Evolutionary conservation across 768 basidiomycete species (phyloP).

Genomic region (Tricholoma terreum): DNA sequence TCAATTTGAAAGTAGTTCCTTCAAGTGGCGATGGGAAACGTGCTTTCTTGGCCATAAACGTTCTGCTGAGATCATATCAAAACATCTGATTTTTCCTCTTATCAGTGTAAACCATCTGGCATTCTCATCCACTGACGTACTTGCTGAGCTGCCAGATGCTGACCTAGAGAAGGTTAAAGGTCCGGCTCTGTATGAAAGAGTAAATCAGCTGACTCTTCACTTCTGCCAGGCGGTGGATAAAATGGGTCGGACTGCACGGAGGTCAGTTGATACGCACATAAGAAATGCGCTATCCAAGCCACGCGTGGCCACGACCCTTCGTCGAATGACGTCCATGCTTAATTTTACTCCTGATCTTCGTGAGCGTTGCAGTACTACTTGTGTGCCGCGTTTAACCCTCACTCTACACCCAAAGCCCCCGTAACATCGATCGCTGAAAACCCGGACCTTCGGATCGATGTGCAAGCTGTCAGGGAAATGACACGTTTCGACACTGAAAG

Average conservation of each 20-base stretch:
- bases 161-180: constrained; percentile 67
- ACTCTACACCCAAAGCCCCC: constrained; percentile 39
- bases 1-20: constrained; percentile 52
- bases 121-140: constrained; percentile 56
- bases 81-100: constrained; percentile 73
- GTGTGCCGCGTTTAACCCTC: not conserved
- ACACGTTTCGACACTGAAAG: constrained; percentile 13
- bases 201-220: constrained; percentile 7
- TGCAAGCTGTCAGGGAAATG: constrained; percentile 12
- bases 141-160: constrained; percentile 50
- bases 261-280: constrained; percentile 67
- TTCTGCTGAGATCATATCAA: constrained; percentile 73
- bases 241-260: constrained; percentile 63
- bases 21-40: constrained; percentile 82
- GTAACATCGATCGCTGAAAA: constrained; percentile 44
- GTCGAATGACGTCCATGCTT: constrained; percentile 69
- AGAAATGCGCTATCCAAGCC: constrained; percentile 70
- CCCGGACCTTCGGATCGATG: constrained; percentile 37
- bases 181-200: not conserved
- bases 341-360: constrained; percentile 66
- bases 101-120: constrained; percentile 69
- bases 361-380: constrained; percentile 34
- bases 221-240: constrained; percentile 60
- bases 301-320: constrained; percentile 61
- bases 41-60: constrained; percentile 57